Evolutionary conservation across 73 alveolate genomes (phyloP).

Genomic region (Symbiodinium natans): DNA sequence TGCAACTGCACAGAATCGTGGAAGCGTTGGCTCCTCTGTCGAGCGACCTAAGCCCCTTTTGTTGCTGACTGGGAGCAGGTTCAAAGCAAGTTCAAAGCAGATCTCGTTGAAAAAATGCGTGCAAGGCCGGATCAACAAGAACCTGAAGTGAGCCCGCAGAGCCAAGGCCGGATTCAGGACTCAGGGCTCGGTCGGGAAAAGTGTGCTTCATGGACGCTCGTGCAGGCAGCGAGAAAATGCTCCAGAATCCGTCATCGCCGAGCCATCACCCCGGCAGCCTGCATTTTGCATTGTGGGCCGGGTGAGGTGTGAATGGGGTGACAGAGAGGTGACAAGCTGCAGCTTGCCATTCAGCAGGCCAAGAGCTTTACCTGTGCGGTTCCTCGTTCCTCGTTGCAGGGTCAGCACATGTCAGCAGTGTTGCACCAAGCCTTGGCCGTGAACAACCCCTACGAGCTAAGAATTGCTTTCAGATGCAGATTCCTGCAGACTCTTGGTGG

Average conservation of each 20-base stretch:
- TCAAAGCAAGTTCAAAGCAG: no score
- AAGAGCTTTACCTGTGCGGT: no score
- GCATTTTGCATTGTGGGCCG: no score
- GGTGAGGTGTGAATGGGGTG: no score
- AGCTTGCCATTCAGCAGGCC: constrained; percentile 75
- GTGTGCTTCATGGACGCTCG: background rate
- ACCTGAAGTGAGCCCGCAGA: background rate
- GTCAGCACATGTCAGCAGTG: no score
- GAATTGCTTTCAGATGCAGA: no score
- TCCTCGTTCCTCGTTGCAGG: no score
- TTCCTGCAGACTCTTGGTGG: no score
- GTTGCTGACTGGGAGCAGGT: no score
- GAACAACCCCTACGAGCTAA: no score
- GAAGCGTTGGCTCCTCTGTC: constrained; percentile 34
- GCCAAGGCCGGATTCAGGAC: background rate
- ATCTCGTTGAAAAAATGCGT: background rate
- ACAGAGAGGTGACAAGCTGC: constrained; percentile 53
- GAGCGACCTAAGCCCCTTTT: no score
- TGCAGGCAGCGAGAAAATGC: background rate
- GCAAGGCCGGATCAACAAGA: background rate
- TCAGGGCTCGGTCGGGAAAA: background rate
- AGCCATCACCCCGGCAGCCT: background rate
- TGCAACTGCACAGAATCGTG: constrained; percentile 62
- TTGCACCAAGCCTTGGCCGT: no score
- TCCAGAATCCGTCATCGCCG: background rate